phyloP scores from a whole-genome alignment of 75 land plant genomes.

The Ceratopteris richardii region DNA sequence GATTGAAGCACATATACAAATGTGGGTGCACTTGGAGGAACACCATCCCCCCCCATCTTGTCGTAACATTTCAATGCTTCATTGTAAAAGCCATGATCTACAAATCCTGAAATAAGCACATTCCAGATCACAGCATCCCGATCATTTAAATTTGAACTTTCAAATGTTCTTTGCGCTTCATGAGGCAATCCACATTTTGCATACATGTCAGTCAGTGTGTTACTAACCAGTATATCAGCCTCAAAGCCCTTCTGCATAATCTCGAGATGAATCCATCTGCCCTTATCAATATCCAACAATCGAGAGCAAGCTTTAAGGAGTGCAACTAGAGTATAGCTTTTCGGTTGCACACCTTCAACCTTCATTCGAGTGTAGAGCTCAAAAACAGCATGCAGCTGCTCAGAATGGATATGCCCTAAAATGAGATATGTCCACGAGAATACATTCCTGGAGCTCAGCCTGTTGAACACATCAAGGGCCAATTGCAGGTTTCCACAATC shows the following conservation, averaged over 20 bases:
- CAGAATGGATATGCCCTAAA: background rate
- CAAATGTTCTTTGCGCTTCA: constrained; percentile 26
- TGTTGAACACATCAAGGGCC: background rate
- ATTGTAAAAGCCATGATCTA: constrained; percentile 6
- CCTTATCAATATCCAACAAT: background rate
- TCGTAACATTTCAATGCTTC: constrained; percentile 3
- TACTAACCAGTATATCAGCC: background rate
- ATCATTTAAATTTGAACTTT: constrained; percentile 7
- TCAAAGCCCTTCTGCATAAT: background rate
- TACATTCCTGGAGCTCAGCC: background rate
- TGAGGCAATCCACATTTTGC: constrained; percentile 11
- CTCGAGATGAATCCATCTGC: background rate
- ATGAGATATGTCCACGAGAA: background rate
- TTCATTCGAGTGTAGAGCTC: background rate
- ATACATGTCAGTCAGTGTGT: constrained; percentile 27
- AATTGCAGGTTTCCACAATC: too few species aligned
- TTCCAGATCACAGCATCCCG: constrained; percentile 22
- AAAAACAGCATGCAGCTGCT: background rate
- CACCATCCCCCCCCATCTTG: background rate
- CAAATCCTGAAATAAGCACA: constrained; percentile 27
- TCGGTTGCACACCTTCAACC: background rate
- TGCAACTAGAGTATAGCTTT: background rate
- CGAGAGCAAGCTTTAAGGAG: background rate
- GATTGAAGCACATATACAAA: background rate
- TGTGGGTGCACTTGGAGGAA: background rate